Percentiles rank a stretch among this genome's conserved stretches.
Evolutionary conservation across 2,329 filamentous ascomycete genomes (phyloP).

Genomic region (Aspergillus flavus): DNA sequence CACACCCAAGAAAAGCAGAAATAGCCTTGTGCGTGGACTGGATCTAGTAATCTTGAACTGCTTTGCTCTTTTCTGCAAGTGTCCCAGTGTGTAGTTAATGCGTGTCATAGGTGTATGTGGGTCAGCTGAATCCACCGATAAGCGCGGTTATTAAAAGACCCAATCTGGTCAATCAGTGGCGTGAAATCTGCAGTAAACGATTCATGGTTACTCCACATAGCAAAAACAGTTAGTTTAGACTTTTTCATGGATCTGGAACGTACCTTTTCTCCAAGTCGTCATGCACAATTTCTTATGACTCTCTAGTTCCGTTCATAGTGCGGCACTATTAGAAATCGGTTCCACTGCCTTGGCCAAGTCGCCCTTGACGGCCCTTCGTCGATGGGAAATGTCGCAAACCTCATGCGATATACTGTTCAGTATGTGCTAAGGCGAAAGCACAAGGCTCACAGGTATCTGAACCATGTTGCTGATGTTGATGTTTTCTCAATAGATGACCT

Average conservation of each 20-base stretch:
- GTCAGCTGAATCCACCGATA: background rate
- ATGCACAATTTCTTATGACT: background rate
- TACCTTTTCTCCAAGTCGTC: background rate
- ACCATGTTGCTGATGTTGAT: background rate
- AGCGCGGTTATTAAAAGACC: too few species aligned
- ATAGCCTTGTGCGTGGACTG: background rate
- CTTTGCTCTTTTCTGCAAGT: background rate
- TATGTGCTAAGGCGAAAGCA: background rate
- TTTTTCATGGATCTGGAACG: background rate
- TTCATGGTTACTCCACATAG: too few species aligned
- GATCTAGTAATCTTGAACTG: too few species aligned
- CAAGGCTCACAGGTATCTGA: background rate
- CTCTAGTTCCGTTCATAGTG: background rate
- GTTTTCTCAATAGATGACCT: background rate
- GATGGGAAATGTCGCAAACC: background rate
- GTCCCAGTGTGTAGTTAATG: background rate
- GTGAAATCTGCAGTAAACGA: too few species aligned
- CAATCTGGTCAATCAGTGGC: too few species aligned
- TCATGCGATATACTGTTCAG: background rate
- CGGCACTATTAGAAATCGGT: background rate
- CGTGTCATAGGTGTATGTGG: background rate
- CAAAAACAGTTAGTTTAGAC: background rate
- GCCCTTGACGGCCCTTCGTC: too few species aligned
- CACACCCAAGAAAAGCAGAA: background rate
- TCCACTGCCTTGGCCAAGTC: background rate